phyloP scores from a whole-genome alignment of 805 yeast species.

The Priceomyces haplophilus region DNA sequence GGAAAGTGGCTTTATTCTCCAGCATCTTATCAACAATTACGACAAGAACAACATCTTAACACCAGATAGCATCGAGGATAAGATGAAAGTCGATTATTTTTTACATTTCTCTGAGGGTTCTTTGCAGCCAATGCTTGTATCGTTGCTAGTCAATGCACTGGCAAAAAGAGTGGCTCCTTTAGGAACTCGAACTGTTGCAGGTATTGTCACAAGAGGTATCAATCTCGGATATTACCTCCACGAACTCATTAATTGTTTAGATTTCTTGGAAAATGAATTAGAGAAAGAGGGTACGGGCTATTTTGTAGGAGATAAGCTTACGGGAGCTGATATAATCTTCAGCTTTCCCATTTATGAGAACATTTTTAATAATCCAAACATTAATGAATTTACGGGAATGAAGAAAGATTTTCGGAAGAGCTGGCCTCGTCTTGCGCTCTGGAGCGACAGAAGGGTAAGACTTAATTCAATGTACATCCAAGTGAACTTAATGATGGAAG shows the following conservation, averaged over 20 bases:
- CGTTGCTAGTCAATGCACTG: constrained; percentile 24
- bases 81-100: constrained; percentile 47
- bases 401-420: constrained; percentile 27
- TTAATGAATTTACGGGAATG: constrained; percentile 21
- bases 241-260: constrained; percentile 22
- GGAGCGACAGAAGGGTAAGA: constrained; percentile 24
- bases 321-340: constrained; percentile 57
- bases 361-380: constrained; percentile 21
- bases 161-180: constrained; percentile 30
- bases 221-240: constrained; percentile 24
- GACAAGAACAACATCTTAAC: constrained; percentile 41
- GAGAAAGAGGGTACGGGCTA: constrained; percentile 25
- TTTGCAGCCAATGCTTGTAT: constrained; percentile 46
- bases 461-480: constrained; percentile 11
- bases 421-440: constrained; percentile 36
- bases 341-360: constrained; percentile 41
- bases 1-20: constrained; percentile 61
- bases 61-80: constrained; percentile 38
- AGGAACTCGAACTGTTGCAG: constrained; percentile 21
- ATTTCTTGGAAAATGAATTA: constrained; percentile 28
- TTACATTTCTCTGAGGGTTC: constrained; percentile 63
- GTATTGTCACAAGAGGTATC: constrained; percentile 19
- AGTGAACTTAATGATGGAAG: constrained; percentile 12
- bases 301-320: constrained; percentile 49
- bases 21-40: constrained; percentile 48